Evolutionary conservation across 2,329 filamentous ascomycete species (phyloP), one percentile per base, ranked within the genome.

Genomic region (Cadophora sp.): DNA sequence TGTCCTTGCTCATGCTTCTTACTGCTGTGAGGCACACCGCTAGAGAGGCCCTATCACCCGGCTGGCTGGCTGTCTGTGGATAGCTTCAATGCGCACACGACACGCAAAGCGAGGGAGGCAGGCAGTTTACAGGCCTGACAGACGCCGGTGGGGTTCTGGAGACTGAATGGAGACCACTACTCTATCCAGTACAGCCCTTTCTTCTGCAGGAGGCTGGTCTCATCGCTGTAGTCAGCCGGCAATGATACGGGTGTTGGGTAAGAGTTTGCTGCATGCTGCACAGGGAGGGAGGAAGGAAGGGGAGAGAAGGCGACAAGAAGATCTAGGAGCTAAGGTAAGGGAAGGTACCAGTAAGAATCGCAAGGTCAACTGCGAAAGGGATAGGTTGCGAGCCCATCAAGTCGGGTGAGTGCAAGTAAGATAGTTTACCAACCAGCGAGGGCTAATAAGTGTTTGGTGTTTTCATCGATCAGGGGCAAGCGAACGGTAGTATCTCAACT

Each of bases 1-100:
- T 48, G 18, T 48, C 16, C n/a, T 48, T 30, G 51, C 48, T 58
- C 36, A 62, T 62, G 58, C 64, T 62, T 41, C 20, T 41, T 43
- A 27, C 47, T 36, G 45, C 41, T 59, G 39, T 30, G 7, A 20
- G 9, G 64, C 67, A 68, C 67, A 65, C 67, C 64, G 64, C 64
- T 64, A 39, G 60, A 36, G 53, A 58, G 56, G 47, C 24, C 43
- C 55, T 48, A 43, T 59, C 48, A 45, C 39, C 60, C 33, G 14
- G 45, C 27, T 27, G 27, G 27, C 27, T 30, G 27, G 27, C 27
- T 30, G 27, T 30, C 27, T 30, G 36, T 47, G 62, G 41, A 64
- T 67, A 61, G 55, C 60, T 41, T 48, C 45, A 48, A 60, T 47
- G 24, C 39, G n/a, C 24, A 18, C 41, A 47, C 41, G 58, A 18